Percentiles rank a stretch among this genome's conserved stretches.
phyloP scores from a whole-genome alignment of 1,284 basidiomycete genomes.

The Melampsora americana region DNA sequence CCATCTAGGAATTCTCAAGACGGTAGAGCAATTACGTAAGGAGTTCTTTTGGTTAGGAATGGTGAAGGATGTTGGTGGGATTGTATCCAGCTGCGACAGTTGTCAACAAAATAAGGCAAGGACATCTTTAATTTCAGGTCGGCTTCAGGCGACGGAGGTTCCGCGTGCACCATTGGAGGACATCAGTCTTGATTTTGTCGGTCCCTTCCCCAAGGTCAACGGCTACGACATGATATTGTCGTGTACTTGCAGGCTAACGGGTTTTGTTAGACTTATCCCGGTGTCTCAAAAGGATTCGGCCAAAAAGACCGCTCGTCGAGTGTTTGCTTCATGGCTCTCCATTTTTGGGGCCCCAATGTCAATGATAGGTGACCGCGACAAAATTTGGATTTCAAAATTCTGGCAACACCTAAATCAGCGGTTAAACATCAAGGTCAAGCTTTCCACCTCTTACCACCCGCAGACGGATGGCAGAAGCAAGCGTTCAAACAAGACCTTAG shows the following conservation, averaged over 20 bases:
- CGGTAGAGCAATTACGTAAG: conserved; percentile 50
- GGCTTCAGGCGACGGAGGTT: conserved; percentile 24
- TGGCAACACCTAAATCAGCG: background rate
- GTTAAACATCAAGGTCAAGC: background rate
- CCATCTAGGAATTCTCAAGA: conserved; percentile 56
- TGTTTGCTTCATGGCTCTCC: background rate
- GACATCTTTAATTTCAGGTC: conserved; percentile 18
- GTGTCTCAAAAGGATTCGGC: background rate
- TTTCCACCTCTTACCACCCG: conserved; percentile 36
- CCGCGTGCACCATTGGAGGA: too few species aligned
- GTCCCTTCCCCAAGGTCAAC: background rate
- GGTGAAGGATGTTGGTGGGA: conserved; percentile 31
- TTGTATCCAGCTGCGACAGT: conserved; percentile 21
- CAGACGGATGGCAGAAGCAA: conserved; percentile 33
- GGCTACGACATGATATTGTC: background rate
- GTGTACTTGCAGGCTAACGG: too few species aligned
- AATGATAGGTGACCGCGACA: background rate
- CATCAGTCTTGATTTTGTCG: conserved; percentile 4
- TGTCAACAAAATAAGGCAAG: conserved; percentile 45
- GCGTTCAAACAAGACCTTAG: conserved; percentile 54
- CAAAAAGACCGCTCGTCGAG: background rate
- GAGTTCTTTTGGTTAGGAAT: conserved; percentile 58
- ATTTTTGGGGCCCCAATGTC: background rate
- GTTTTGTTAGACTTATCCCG: background rate
- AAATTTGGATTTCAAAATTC: conserved; percentile 46